Conservation (phyloP, 495 filamentous ascomycete species). For the Darksidea phi region DNA sequence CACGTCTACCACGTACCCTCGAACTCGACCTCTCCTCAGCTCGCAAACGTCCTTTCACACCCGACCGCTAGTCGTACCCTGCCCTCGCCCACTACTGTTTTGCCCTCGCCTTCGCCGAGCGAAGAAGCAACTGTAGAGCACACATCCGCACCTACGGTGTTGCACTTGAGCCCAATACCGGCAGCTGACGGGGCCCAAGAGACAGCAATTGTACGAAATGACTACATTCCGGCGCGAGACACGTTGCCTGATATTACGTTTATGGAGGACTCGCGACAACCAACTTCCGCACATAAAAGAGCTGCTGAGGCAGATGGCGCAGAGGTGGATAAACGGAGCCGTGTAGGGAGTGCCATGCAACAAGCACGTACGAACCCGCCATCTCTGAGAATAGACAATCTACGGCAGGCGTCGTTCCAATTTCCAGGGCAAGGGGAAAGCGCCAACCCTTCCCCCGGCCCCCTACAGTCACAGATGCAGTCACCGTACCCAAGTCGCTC, state of each 20-base stretch:
- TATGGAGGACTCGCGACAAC: background rate
- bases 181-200: background rate
- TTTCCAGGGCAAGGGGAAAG: background rate
- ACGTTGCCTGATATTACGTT: background rate
- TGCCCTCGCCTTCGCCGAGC: constrained; percentile 32
- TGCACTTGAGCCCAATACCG: background rate
- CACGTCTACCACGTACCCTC: constrained; percentile 25
- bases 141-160: background rate
- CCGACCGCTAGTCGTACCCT: background rate
- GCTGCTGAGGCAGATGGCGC: background rate
- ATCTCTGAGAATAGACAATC: background rate
- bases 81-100: constrained; percentile 7
- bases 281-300: background rate
- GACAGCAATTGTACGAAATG: background rate
- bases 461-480: background rate
- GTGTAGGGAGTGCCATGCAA: background rate
- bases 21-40: constrained; percentile 34
- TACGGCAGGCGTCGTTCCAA: no score
- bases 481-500: background rate
- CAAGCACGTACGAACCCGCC: background rate
- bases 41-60: constrained; percentile 25
- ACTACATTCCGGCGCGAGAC: no score
- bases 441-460: background rate
- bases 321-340: constrained; percentile 6
- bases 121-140: constrained; percentile 14